These are phyloP conservation scores for Ogataea hybrid DNA, from an alignment of 1,139 yeast genomes.

Conservation along the genomic window DNA sequence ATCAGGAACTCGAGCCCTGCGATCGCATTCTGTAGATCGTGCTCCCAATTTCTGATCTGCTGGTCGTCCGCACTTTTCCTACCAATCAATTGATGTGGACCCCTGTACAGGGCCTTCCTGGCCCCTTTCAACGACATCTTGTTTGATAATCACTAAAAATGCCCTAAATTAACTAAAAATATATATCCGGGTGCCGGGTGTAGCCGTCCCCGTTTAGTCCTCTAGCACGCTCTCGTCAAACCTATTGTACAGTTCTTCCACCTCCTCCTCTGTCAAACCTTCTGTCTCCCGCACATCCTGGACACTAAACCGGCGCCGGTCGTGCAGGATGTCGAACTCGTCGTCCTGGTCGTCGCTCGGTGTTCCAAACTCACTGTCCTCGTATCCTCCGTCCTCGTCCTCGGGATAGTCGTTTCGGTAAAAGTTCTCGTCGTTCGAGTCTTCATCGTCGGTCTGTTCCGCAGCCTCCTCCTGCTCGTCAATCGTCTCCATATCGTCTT, in stretches of 20 bases:
- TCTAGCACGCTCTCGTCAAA: constrained; percentile 9
- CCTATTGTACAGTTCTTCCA: constrained; percentile 34
- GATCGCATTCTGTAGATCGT: constrained; percentile 41
- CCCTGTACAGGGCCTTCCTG: constrained; percentile 31
- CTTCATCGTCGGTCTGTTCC: constrained; percentile 53
- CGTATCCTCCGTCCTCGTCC: constrained; percentile 64
- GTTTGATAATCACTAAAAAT: background rate
- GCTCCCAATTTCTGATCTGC: constrained; percentile 41
- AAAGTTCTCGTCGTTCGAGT: constrained; percentile 86
- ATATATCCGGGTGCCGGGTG: constrained; percentile 7
- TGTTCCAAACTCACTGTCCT: constrained; percentile 26
- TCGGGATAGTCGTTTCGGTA: constrained; percentile 95
- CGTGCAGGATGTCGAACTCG: constrained; percentile 33
- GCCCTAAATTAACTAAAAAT: background rate
- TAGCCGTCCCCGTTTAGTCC: background rate
- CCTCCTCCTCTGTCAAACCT: constrained; percentile 30
- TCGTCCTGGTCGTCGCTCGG: constrained; percentile 42
- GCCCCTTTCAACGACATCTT: constrained; percentile 34
- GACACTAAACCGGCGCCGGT: constrained; percentile 29
- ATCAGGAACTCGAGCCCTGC: constrained; percentile 44
- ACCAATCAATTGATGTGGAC: constrained; percentile 35
- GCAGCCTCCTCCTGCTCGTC: constrained; percentile 48
- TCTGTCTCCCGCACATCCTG: constrained; percentile 28
- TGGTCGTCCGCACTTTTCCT: constrained; percentile 40
- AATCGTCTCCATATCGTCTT: constrained; percentile 57